A percentile compares a stretch with the other conserved stretches of the same genome.
Evolutionary conservation across 106 monocot species (phyloP).

Genomic region (Acanthochlamys bracteata): DNA sequence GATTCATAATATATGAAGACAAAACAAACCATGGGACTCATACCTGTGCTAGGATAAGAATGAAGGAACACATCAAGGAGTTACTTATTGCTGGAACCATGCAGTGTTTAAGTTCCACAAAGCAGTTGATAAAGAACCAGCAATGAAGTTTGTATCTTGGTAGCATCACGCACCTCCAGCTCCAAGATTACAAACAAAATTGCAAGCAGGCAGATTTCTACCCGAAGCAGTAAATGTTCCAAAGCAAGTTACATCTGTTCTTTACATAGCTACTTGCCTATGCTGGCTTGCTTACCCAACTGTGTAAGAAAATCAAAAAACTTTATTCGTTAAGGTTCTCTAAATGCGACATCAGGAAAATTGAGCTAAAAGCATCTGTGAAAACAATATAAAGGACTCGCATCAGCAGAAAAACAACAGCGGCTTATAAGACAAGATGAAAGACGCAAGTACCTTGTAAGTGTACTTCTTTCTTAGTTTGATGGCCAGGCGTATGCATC

Average conservation of each 20-base stretch:
- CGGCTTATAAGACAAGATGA: neutral
- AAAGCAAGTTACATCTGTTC: neutral
- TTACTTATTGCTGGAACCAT: no score
- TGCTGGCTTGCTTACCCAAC: constrained; percentile 36
- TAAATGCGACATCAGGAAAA: neutral
- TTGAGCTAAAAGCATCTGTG: neutral
- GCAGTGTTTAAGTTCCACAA: no score
- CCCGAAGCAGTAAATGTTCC: no score
- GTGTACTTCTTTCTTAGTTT: constrained; percentile 91
- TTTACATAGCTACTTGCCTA: constrained; percentile 22
- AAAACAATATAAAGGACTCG: neutral
- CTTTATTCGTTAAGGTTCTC: neutral
- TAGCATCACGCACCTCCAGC: no score
- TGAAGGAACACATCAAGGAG: no score
- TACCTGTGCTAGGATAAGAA: no score
- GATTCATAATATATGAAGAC: no score
- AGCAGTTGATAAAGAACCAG: no score
- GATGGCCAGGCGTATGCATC: constrained; percentile 77
- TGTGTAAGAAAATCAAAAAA: constrained; percentile 11
- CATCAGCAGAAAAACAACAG: neutral
- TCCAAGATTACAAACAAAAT: no score
- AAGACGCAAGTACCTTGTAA: constrained; percentile 51
- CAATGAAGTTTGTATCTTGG: no score
- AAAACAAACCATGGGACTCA: no score
- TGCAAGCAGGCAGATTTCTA: no score